Base-by-base conservation (phyloP, 2,329 filamentous ascomycete genomes). In the Pezicula radicicola region DNA sequence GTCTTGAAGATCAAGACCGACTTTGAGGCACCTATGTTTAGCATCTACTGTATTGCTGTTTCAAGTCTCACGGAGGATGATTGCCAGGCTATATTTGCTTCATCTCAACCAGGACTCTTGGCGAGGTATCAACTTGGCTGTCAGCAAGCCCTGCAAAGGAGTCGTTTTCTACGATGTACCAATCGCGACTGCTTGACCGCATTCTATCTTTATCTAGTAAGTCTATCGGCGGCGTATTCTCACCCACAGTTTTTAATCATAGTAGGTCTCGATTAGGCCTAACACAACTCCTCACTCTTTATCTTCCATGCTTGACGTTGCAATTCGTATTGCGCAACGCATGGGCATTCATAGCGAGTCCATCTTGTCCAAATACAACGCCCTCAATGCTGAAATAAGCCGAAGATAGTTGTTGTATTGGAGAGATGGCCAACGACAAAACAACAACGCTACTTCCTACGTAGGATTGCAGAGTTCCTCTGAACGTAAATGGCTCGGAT, bases 331-430 rank as follows among this genome's bases (percentile, higher is more conserved):
- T 47, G 86, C 82, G 10, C 82, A 87, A 60, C 78, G 84, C 4
- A 79, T 90, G 70, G 85, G 85, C 3, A 73, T 89, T n/a, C 83
- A 89, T 56, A 77, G 75, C 36, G 86, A 90, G 62, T 75, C 79
- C 1, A 72, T 71, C 2, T 74, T 80, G 59, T 65, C 55, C 60
- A 69, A 64, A 60, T 64, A 57, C 30, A 56, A 63, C 68, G 4
- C 78, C 73, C 88, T 83, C 49, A 85, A 90, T 60, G 78, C 81
- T 4, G 87, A 90, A 68, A 79, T 88, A 67, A 79, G 86, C n/a
- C 79, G 87, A 46, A 77, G 87, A 35, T n/a, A n/a, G n/a, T n/a
- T n/a, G n/a, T n/a, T n/a, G 87, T 18, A 79, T 89, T 36, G 78
- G 83, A 51, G 86, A 90, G 64, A 79, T 89, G 66, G 79, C 81